Base-by-base conservation (phyloP, 192 early-diverging fungal genomes). In the Coemansia sp. region DNA sequence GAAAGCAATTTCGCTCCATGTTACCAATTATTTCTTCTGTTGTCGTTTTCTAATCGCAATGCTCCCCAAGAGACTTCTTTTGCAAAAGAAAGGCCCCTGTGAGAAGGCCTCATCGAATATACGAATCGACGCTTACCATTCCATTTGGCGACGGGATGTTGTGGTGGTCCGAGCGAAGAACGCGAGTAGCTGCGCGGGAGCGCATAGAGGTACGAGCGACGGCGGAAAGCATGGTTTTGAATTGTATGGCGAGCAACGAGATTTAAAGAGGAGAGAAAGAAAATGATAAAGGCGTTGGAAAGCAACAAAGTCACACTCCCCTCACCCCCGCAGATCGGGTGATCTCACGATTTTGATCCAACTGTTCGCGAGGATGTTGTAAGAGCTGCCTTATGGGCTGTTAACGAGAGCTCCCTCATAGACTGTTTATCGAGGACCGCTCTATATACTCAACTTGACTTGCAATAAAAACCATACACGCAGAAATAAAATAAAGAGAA, bases 181-280 rank as follows among this genome's bases (percentile, higher is more conserved):
- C 41, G 41, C 64, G 73, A 22, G 65, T 54, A 26, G 62, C 57
- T 22, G 69, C 73, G 52, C 78, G 72, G 22, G 78, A 25, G 73
- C 78, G 78, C 73, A 81, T 71, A 23, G 78, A 81, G 10, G 78
- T 81, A 30, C 78, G 78, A 27, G 69, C 78, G 52, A 69, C 66
- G 27, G 69, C 65, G 64, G 73, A 73, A 34, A 81, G 60, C 78
- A 81, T 81, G 26, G 51, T 66, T 38, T 48, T 23, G 56, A 63
- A 60, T 76, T 19, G 32, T 54, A 65, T 59, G 9, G 19, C 60
- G 44, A 54, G 58, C 32, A 49, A 57, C 65, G 7, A 24, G 52
- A 28, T 56, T 58, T 30, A 65, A 32, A 21, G 41, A 57, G 49
- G 25, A 67, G 31, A 25, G 34, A 31, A 19, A 58, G 30, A 44